Base-by-base conservation (phyloP, 2,329 filamentous ascomycete genomes). In the Claviceps fusiformis region DNA sequence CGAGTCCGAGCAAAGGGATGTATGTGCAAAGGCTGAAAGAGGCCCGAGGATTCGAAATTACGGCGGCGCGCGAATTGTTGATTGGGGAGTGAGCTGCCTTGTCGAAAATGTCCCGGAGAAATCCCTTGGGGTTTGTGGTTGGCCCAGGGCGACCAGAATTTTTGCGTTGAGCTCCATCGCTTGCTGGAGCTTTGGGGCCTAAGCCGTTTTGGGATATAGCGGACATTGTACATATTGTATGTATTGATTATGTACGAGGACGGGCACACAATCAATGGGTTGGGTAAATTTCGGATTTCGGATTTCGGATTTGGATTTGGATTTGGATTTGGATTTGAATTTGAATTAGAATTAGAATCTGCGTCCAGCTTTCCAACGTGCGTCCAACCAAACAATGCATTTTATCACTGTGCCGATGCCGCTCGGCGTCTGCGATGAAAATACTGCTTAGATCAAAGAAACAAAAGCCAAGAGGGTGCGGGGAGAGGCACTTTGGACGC, bases 81-180 rank as follows among this genome's bases (percentile, higher is more conserved):
- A 63, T 64, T 61, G 58, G 58, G 63, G 63, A 58, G 61, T 59
- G 49, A 19, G 19, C 8, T 24, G 61, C 56, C 65, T 60, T 60
- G 46, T 59, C 60, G 60, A 63, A 65, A 65, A 67, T 62, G 64
- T 55, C 57, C 56, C 52, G 53, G 52, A 58, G 59, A 67, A 68
- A 67, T 68, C 63, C 63, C 63, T 70, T 70, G 67, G 69, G 69
- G 68, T 53, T 59, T 44, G 48, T 59, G 58, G 56, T 66, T 69
- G 63, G 63, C 64, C 59, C 35, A 55, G 54, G 33, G 35, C 31
- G 62, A 62, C 65, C 64, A 67, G 65, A 69, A 71, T 71, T 71
- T 70, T 70, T 70, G 64, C 65, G 69, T 71, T 71, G 70, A 71
- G 69, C 68, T 70, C 66, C 64, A 64, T 65, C 61, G 64, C 62